Conservation (phyloP, 2,329 filamentous ascomycete genomes). For the Aspergillus quadricinctus region DNA sequence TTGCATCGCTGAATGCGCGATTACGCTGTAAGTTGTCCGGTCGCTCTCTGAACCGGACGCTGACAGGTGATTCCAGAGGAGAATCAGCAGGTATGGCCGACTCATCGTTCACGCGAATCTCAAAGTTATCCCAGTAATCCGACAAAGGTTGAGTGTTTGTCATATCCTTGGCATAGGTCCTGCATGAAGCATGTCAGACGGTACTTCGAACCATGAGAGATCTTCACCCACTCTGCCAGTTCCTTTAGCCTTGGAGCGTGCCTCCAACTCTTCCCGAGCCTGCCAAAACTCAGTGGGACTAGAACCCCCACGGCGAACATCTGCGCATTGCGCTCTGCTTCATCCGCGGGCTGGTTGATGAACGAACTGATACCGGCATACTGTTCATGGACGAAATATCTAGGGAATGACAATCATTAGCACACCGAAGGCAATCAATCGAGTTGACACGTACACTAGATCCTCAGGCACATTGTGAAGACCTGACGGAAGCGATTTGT, state of each 20-base stretch:
- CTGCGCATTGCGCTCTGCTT: constrained; percentile 76
- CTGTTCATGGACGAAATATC: constrained; percentile 84
- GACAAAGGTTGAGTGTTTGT: constrained; percentile 63
- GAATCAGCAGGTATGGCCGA: constrained; percentile 39
- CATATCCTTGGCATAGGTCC: constrained; percentile 59
- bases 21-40: constrained; percentile 27
- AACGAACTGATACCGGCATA: constrained; percentile 91
- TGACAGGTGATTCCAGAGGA: constrained; percentile 50
- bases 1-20: constrained; percentile 41
- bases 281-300: constrained; percentile 78
- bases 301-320: constrained; percentile 91
- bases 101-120: constrained; percentile 35
- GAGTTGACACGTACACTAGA: constrained; percentile 50
- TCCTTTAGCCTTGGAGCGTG: constrained; percentile 73
- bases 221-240: constrained; percentile 60
- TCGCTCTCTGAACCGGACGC: constrained; percentile 46
- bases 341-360: constrained; percentile 74
- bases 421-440: neutral
- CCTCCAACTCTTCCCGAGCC: constrained; percentile 82
- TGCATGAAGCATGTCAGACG: constrained; percentile 19
- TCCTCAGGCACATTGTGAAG: constrained; percentile 85
- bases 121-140: constrained; percentile 67
- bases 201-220: neutral
- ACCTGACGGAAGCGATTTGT: constrained; percentile 91
- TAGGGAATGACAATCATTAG: constrained; percentile 31